phyloP scores from a whole-genome alignment of 192 early-diverging fungal genomes.

The Backusella parvicylindrica region DNA sequence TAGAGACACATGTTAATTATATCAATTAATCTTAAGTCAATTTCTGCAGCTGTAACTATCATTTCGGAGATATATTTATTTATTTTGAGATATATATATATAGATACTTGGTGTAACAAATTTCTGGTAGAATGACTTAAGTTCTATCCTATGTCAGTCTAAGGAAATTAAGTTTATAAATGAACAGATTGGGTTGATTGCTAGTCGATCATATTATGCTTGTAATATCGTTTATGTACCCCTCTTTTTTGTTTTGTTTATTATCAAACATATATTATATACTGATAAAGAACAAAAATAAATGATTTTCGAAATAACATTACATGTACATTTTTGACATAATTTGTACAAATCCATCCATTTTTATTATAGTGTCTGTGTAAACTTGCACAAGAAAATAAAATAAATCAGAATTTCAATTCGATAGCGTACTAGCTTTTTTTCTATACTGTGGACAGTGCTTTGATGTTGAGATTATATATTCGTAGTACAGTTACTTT shows the following conservation, averaged over 20 bases:
- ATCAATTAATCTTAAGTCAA: background rate
- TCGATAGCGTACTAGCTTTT: background rate
- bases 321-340: background rate
- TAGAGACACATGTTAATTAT: background rate
- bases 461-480: background rate
- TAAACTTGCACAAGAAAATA: background rate
- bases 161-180: background rate
- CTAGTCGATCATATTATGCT: background rate
- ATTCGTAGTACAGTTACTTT: background rate
- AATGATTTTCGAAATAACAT: background rate
- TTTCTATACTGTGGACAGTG: background rate
- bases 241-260: background rate
- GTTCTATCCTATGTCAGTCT: background rate
- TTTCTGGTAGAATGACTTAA: background rate
- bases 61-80: background rate
- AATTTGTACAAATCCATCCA: background rate
- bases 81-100: background rate
- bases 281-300: background rate
- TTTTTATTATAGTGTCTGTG: conserved; percentile 2
- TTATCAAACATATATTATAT: background rate
- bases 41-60: background rate
- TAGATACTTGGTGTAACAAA: background rate
- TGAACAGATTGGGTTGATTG: background rate
- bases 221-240: background rate
- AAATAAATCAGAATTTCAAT: background rate